Evolutionary conservation across 345 rosid species (phyloP).

Genomic region (Diplotaxis tenuifolia): DNA sequence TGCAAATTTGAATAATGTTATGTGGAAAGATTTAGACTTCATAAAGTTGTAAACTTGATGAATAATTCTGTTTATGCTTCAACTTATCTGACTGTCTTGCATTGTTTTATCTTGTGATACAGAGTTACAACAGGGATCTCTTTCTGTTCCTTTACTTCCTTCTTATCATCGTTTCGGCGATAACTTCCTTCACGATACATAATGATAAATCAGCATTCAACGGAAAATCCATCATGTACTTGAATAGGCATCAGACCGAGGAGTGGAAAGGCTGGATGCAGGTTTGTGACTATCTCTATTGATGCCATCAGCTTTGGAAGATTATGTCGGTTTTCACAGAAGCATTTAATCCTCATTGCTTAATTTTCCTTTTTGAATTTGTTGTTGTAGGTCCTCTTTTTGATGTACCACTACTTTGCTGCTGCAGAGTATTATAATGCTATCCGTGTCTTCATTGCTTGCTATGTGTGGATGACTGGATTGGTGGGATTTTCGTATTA

Average conservation of each 20-base stretch:
- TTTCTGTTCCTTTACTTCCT: conserved; percentile 89
- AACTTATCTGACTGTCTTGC: conserved; percentile 20
- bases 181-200: conserved; percentile 88
- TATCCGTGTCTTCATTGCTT: conserved; percentile 88
- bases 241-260: conserved; percentile 99
- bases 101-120: conserved; percentile 41
- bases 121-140: conserved; percentile 89
- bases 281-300: conserved; percentile 51
- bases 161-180: conserved; percentile 91
- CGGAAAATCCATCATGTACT: conserved; percentile 81
- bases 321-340: conserved; percentile 7
- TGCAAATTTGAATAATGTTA: too few relatives aligned
- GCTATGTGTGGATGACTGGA: conserved; percentile 99
- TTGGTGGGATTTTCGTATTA: conserved; percentile 98
- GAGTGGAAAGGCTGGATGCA: conserved; percentile 99
- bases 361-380: conserved; percentile 1
- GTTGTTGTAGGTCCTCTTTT: conserved; percentile 79
- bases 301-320: neutral
- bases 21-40: neutral
- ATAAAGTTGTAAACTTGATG: neutral
- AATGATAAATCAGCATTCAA: conserved; percentile 83
- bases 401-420: conserved; percentile 99
- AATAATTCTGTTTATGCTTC: conserved; percentile 4
- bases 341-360: neutral
- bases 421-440: conserved; percentile 93